Base-by-base conservation (phyloP, 345 rosid species). In the Angophora floribunda region DNA sequence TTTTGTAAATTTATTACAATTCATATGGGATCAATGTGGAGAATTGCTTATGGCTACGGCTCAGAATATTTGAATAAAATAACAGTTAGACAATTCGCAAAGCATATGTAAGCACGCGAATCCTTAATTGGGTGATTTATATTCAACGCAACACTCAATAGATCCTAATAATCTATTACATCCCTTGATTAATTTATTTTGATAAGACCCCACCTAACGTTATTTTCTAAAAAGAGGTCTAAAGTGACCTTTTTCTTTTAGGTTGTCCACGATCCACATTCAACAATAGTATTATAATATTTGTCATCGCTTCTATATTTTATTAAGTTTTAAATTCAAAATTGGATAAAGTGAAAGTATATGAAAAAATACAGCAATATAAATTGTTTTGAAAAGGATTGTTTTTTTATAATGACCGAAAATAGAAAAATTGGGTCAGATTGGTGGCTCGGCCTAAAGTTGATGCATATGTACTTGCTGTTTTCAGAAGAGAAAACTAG, bases 31-130 rank as follows among this genome's bases (percentile, higher is more conserved):
- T 70, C 13, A 70, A 2, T 17, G 12, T 19, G 13, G 0, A 16
- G 13, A 0, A 70, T 70, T 19, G 2, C 26, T 36, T 6, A 8
- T 17, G 44, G 36, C 3, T 5, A 36, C 36, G 0, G 7, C 1
- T 17, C 3, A 24, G 6, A 13, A 17, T 36, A 28, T 30, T 30
- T 65, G 10, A 30, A 70, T 32, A 70, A 16, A 32, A 32, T 32
- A 16, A 16, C 24, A 32, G 24, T 15, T n/a, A n/a, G n/a, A n/a
- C n/a, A n/a, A 16, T 4, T 21, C 4, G 7, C 5, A 8, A 55
- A 55, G 21, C 4, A 28, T 22, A 22, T 55, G 2, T 3, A 10
- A 55, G 45, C 17, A 4, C 2, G 13, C 9, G 80, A 16, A 70
- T 32, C 0, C 4, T 32, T 7, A 32, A 16, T 70, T 4, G 2